These are phyloP conservation scores for Colletotrichum eremochloae DNA, from an alignment of 2,329 filamentous ascomycete genomes.

Conservation along the genomic window DNA sequence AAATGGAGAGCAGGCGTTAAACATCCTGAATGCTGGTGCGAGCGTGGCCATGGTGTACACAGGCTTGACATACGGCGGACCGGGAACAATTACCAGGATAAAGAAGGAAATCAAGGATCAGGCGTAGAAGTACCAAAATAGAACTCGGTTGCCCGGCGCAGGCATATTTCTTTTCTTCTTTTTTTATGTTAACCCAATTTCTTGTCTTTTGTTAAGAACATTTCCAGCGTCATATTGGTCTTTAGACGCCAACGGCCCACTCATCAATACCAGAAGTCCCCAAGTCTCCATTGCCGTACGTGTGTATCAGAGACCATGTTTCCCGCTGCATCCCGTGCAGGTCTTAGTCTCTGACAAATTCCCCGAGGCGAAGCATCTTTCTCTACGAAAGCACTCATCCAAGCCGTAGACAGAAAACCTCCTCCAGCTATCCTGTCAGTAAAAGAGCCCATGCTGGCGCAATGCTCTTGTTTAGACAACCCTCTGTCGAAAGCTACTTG, in stretches of 20 bases:
- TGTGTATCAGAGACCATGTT: no score
- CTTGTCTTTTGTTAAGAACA: neutral
- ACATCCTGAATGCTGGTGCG: slow-evolving; percentile 88
- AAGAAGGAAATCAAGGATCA: slow-evolving; percentile 71
- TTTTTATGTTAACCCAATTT: neutral
- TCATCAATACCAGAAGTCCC: neutral
- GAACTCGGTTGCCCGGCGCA: slow-evolving; percentile 16
- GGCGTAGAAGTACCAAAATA: slow-evolving; percentile 48
- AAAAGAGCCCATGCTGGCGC: no score
- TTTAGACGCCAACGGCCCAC: neutral
- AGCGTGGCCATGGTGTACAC: slow-evolving; percentile 95
- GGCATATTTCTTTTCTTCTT: neutral
- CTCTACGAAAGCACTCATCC: neutral
- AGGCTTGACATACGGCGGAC: slow-evolving; percentile 73
- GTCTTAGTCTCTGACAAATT: neutral
- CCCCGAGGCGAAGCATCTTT: neutral
- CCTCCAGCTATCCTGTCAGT: neutral
- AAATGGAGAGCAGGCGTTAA: slow-evolving; percentile 84
- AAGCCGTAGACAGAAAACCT: neutral
- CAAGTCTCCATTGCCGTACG: neutral
- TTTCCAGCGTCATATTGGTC: no score
- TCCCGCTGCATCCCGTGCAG: neutral
- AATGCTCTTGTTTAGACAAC: no score
- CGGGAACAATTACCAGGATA: slow-evolving; percentile 74
- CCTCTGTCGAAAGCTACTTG: no score